phyloP scores from a whole-genome alignment of 805 yeast genomes.

The Danielia reshetovae region DNA sequence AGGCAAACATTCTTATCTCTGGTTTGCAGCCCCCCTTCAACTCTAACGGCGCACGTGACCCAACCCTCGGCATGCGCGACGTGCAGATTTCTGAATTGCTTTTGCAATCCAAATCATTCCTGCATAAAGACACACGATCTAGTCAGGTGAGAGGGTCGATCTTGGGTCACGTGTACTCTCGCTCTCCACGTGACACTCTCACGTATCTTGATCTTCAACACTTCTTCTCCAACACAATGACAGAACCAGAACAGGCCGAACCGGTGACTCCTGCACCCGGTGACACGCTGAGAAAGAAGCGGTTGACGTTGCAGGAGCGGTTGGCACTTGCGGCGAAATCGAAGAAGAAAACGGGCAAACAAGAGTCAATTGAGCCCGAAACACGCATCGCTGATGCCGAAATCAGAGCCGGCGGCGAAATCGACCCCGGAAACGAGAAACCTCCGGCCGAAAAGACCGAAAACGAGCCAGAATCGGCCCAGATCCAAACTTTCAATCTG shows the following conservation, averaged over 20 bases:
- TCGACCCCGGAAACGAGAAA: not conserved
- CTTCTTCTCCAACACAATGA: not conserved
- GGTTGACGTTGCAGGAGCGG: slow-evolving; percentile 79
- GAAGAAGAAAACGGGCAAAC: slow-evolving; percentile 24
- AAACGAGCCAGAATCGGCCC: not conserved
- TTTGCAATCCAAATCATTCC: too few species aligned
- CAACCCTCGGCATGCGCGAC: too few species aligned
- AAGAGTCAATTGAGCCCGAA: not conserved
- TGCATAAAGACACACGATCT: too few species aligned
- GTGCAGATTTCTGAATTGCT: too few species aligned
- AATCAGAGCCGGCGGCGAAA: not conserved
- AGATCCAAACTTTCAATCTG: not conserved
- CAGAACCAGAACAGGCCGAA: not conserved
- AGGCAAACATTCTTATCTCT: too few species aligned
- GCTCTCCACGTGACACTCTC: too few species aligned
- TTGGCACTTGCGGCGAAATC: slow-evolving; percentile 74
- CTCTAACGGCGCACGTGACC: too few species aligned
- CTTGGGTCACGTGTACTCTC: too few species aligned
- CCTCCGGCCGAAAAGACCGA: not conserved
- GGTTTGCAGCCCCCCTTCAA: too few species aligned
- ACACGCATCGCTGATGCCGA: not conserved
- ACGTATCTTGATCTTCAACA: not conserved
- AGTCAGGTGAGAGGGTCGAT: too few species aligned
- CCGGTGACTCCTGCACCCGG: not conserved
- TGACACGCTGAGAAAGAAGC: slow-evolving; percentile 33